Base-by-base conservation (phyloP, 2,329 filamentous ascomycete genomes). In the Hypoxylon sp. region DNA sequence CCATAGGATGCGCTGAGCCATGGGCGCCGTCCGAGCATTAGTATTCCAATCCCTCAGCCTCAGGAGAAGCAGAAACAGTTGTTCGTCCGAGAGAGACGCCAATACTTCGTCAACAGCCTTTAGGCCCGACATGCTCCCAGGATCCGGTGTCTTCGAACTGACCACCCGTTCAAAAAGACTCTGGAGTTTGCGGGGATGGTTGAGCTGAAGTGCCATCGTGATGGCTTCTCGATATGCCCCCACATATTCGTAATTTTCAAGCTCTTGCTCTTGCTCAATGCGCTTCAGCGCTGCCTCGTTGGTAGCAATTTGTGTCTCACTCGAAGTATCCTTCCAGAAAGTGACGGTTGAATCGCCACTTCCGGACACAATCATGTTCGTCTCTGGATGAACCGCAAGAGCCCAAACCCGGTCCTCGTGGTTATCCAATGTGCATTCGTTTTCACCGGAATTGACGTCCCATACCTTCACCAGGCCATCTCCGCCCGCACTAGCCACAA, bases 401-500 rank as follows among this genome's bases (percentile, higher is more conserved):
- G 94, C 94, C 94, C 94, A 98, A 0, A 98, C 94, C 63, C 96
- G 89, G 80, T 99, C 96, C 74, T 94, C 94, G 79, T 99, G 96
- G 80, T 98, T 98, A 81, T 99, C 96, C 3, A 99, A 86, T 0
- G 96, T 99, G 71, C 92, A 91, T 72, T 94, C 93, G 2, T 90
- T 85, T 79, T 98, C 96, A 50, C 94, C 94, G 1, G 87, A 90
- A 76, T 91, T 91, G 11, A 92, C 91, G 73, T 97, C 93, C 96
- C 96, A 99, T 32, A 99, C 89, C 81, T 98, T 99, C 64, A 99
- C 94, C 2, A 99, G 86, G 1, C 96, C 96, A 79, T 99, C 97
- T 65, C 94, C 94, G 41, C 93, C 96, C 13, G 96, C 94, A 71
- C 92, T 97, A 34, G 92, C 93, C 63, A 98, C 88, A 65, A 92